Evolutionary conservation across 1,284 basidiomycete species (phyloP).

Genomic region (Cutaneotrichosporon sp.): DNA sequence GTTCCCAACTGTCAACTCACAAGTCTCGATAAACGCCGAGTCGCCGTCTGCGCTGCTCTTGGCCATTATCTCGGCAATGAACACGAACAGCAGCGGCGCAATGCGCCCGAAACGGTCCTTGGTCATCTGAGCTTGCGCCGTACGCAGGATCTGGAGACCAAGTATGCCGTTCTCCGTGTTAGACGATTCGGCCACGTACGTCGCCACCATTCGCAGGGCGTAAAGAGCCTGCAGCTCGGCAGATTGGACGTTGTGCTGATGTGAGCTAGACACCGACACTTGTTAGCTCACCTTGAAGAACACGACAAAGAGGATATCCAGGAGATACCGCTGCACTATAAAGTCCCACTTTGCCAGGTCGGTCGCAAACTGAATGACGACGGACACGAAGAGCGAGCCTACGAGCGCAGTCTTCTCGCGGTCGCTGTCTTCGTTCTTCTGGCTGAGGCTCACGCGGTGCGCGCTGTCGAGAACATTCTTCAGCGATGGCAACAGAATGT

Average conservation of each 20-base stretch:
- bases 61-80: conserved; percentile 22
- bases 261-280: conserved; percentile 1
- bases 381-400: conserved; percentile 34
- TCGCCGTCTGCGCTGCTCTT: conserved; percentile 9
- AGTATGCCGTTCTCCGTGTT: conserved; percentile 33
- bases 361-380: conserved; percentile 30
- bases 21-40: conserved; percentile 7
- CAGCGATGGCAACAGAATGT: conserved; percentile 31
- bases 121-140: conserved; percentile 24
- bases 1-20: conserved; percentile 9
- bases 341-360: conserved; percentile 25
- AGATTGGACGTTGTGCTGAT: conserved; percentile 28
- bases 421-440: conserved; percentile 13
- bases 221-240: conserved; percentile 31
- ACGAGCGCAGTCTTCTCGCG: conserved; percentile 25
- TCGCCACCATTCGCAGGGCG: conserved; percentile 27
- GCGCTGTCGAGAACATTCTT: conserved; percentile 32
- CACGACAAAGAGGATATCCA: conserved; percentile 35
- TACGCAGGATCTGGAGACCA: conserved; percentile 32
- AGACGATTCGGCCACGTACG: conserved; percentile 18
- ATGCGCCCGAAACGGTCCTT: conserved; percentile 26
- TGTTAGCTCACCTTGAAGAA: conserved; percentile 40
- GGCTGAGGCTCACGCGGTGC: conserved; percentile 16
- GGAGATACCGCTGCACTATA: conserved; percentile 25
- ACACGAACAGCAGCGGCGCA: conserved; percentile 25